phyloP scores from a whole-genome alignment of 176 grass and related monocot genomes.

The Olyra latifolia region DNA sequence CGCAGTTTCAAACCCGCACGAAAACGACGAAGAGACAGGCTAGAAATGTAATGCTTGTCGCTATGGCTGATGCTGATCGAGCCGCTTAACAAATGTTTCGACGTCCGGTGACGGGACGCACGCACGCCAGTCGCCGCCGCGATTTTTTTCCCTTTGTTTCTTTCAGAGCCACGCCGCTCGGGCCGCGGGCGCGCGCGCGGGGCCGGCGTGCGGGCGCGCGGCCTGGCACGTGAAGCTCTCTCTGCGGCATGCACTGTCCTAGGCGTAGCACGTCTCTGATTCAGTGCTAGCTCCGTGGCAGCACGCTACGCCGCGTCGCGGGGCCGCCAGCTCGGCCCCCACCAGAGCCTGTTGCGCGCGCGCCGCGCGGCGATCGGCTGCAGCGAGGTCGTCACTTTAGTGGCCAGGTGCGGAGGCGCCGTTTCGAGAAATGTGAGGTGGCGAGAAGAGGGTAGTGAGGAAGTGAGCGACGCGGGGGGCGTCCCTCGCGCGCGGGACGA shows the following conservation, averaged over 20 bases:
- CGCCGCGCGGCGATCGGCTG: too few species aligned
- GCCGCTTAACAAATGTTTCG: background rate
- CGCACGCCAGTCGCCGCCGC: too few species aligned
- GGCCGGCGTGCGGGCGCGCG: background rate
- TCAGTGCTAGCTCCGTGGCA: background rate
- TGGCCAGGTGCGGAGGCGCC: too few species aligned
- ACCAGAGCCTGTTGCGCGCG: background rate
- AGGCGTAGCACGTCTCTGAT: background rate
- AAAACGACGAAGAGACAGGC: background rate
- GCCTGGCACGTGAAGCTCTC: background rate
- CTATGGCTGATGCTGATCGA: background rate
- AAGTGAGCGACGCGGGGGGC: too few species aligned
- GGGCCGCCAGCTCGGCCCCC: background rate
- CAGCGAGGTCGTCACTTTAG: too few species aligned
- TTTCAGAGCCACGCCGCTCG: background rate
- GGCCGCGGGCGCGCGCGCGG: too few species aligned
- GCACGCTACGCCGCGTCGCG: background rate
- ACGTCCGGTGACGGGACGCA: slow-evolving; percentile 14
- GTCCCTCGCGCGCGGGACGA: too few species aligned
- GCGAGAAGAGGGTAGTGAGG: too few species aligned
- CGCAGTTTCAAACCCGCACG: slow-evolving; percentile 6
- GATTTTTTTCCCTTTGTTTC: background rate
- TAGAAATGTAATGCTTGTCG: background rate
- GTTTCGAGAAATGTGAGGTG: too few species aligned
- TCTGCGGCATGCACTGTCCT: background rate